Evolutionary conservation across 352 stramenopile genomes (phyloP).

Genomic region (Phytophthora sansomeana): DNA sequence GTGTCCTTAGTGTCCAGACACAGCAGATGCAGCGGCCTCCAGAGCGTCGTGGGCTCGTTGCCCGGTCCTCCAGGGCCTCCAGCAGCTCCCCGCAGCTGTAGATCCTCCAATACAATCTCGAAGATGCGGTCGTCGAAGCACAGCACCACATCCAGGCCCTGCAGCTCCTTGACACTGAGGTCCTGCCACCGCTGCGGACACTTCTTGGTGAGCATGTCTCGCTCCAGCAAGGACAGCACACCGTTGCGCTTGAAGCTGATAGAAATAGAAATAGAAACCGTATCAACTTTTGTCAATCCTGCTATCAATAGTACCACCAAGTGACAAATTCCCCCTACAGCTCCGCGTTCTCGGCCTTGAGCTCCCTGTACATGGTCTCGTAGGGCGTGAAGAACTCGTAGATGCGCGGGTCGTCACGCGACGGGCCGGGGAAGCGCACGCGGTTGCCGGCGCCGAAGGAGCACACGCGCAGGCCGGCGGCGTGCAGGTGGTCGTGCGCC

Average conservation of each 20-base stretch:
- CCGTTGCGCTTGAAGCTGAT: conserved; percentile 82
- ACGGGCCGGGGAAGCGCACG: conserved; percentile 84
- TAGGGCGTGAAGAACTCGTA: conserved; percentile 92
- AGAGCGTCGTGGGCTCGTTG: conserved; percentile 51
- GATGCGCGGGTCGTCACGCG: conserved; percentile 77
- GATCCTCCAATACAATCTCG: conserved; percentile 86
- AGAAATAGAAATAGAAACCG: neutral
- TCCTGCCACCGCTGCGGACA: conserved; percentile 90
- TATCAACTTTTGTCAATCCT: conserved; percentile 14
- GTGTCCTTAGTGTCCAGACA: conserved; percentile 92
- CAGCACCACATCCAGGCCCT: conserved; percentile 85
- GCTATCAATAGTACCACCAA: neutral
- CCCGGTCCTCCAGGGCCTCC: conserved; percentile 30
- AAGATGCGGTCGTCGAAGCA: conserved; percentile 93
- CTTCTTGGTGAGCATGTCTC: conserved; percentile 88
- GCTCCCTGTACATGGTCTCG: conserved; percentile 85
- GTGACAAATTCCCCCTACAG: conserved; percentile 44
- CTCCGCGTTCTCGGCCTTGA: conserved; percentile 81
- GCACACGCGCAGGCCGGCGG: conserved; percentile 78
- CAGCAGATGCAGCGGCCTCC: conserved; percentile 80
- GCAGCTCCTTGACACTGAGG: conserved; percentile 72
- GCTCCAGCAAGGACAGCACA: conserved; percentile 88
- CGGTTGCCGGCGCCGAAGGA: conserved; percentile 89
- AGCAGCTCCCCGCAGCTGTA: conserved; percentile 62
- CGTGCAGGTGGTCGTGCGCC: conserved; percentile 86